Percentiles rank a stretch among this genome's conserved stretches.
Evolutionary conservation across 495 filamentous ascomycete genomes (phyloP).

Genomic region (Apiosordaria backusii): DNA sequence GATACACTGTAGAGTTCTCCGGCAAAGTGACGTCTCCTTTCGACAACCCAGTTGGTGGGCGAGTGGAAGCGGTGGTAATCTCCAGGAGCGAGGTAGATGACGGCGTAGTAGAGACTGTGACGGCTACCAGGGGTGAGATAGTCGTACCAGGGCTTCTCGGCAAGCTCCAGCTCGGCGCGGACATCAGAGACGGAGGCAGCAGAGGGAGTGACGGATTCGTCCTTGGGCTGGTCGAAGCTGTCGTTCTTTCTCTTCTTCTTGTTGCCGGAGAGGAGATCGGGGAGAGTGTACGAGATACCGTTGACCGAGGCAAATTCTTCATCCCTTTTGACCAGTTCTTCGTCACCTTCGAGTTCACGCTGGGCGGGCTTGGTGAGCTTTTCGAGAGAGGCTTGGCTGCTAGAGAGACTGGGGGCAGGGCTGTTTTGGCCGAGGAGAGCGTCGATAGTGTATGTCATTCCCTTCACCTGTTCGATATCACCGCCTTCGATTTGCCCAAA

Average conservation of each 20-base stretch:
- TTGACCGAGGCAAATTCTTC: constrained; percentile 95
- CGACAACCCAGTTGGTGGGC: constrained; percentile 88
- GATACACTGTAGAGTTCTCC: constrained; percentile 94
- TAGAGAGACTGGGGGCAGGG: constrained; percentile 41
- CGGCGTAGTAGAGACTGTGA: constrained; percentile 82
- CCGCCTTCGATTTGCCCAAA: constrained; percentile 88
- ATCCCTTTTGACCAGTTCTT: constrained; percentile 67
- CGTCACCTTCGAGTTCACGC: constrained; percentile 39
- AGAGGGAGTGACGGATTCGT: constrained; percentile 53
- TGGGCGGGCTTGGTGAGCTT: constrained; percentile 15
- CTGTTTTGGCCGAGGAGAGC: constrained; percentile 73
- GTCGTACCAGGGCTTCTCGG: constrained; percentile 74
- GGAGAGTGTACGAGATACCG: constrained; percentile 94
- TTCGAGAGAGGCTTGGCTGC: constrained; percentile 21
- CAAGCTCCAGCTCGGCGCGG: constrained; percentile 72
- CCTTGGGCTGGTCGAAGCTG: constrained; percentile 35
- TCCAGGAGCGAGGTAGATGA: constrained; percentile 96
- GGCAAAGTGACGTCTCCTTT: constrained; percentile 88
- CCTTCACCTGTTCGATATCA: constrained; percentile 98
- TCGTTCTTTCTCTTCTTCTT: constrained; percentile 30
- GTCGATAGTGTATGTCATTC: constrained; percentile 95
- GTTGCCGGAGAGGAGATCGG: constrained; percentile 78
- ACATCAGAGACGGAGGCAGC: constrained; percentile 74
- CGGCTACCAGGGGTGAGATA: constrained; percentile 54
- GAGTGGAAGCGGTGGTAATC: constrained; percentile 99